Evolutionary conservation across 1,139 yeast genomes (phyloP).

Genomic region (Saccharomyces hybrid): DNA sequence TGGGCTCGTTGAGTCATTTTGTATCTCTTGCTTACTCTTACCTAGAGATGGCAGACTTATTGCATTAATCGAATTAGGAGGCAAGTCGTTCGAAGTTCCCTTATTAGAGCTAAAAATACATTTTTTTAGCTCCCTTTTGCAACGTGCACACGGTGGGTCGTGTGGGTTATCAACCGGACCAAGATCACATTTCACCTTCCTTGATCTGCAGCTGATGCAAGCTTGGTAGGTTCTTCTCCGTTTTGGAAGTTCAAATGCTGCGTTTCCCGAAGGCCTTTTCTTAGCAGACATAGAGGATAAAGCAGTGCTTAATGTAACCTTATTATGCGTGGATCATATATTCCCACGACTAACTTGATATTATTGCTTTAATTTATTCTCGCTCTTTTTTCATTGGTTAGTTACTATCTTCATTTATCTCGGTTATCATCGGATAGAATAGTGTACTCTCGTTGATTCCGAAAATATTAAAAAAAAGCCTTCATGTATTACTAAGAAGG

Average conservation of each 20-base stretch:
- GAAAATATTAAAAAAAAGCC: not conserved
- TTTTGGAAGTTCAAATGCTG: conserved; percentile 3
- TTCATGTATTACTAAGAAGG: not conserved
- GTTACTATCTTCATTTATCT: conserved; percentile 1
- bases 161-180: conserved; percentile 69
- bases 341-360: not conserved
- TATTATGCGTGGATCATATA: not conserved
- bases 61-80: not conserved
- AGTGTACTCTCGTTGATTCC: not conserved
- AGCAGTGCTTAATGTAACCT: not conserved
- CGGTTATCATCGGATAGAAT: conserved; percentile 3
- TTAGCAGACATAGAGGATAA: not conserved
- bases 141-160: conserved; percentile 80
- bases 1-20: not conserved
- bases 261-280: not conserved
- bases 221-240: conserved; percentile 65
- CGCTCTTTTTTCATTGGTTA: not conserved
- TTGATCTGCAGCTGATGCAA: conserved; percentile 71
- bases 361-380: not conserved
- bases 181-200: conserved; percentile 79
- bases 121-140: conserved; percentile 70
- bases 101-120: conserved; percentile 60
- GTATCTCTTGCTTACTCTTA: not conserved
- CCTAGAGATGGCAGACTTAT: not conserved
- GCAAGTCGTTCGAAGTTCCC: conserved; percentile 1